A percentile compares a stretch with the other conserved stretches of the same genome.
These are phyloP conservation scores for Coemansia sp. DNA, from an alignment of 192 early-diverging fungal species.

Conservation along the genomic window DNA sequence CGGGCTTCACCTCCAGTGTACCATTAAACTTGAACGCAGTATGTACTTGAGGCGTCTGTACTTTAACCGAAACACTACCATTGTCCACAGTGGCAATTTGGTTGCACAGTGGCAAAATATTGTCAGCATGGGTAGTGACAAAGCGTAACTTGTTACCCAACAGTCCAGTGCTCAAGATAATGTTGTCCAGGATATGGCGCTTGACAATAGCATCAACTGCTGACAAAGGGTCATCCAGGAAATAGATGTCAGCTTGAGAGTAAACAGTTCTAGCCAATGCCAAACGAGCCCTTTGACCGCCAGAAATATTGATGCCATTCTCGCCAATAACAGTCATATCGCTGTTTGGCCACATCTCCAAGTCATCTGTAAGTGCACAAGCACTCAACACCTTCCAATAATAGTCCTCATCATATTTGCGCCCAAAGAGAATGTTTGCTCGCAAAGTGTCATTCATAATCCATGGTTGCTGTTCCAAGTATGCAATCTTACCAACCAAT, in stretches of 20 bases:
- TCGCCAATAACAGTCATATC: conserved; percentile 75
- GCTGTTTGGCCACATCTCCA: conserved; percentile 61
- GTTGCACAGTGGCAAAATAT: conserved; percentile 27
- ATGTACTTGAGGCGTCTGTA: conserved; percentile 30
- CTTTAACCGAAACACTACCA: conserved; percentile 31
- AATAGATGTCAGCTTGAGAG: conserved; percentile 65
- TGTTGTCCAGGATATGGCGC: conserved; percentile 65
- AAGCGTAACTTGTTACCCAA: conserved; percentile 59
- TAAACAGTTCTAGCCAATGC: conserved; percentile 69
- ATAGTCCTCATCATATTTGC: conserved; percentile 55
- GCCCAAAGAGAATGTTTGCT: conserved; percentile 85
- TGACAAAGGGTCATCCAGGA: conserved; percentile 75
- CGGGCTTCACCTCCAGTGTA: conserved; percentile 23
- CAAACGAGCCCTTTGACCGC: conserved; percentile 72
- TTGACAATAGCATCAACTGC: conserved; percentile 70
- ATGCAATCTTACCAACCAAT: conserved; percentile 27
- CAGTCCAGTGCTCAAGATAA: conserved; percentile 57
- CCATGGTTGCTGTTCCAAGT: conserved; percentile 33
- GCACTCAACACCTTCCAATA: conserved; percentile 66
- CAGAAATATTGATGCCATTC: conserved; percentile 70
- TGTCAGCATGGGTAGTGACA: conserved; percentile 40
- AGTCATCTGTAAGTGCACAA: conserved; percentile 66
- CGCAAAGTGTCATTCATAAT: conserved; percentile 62
- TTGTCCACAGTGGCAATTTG: conserved; percentile 29
- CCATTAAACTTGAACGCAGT: neutral